phyloP scores from a whole-genome alignment of 2,329 filamentous ascomycete genomes.

The Aspergillus spinulosporus region DNA sequence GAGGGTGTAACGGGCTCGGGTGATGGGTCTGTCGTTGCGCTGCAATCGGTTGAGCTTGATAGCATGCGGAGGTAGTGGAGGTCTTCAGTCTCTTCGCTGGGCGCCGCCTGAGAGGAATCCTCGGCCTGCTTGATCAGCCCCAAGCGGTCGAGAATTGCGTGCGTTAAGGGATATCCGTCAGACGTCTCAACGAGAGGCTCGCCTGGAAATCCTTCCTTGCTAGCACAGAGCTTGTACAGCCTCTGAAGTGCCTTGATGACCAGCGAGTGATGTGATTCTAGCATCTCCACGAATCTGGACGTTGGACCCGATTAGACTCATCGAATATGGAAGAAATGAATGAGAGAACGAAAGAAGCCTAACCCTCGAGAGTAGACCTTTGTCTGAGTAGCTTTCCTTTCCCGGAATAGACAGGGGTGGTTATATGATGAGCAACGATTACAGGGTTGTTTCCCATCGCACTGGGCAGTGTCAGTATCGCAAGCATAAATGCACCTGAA shows the following conservation, averaged over 20 bases:
- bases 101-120: conserved; percentile 38
- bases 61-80: conserved; percentile 39
- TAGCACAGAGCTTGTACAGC: conserved; percentile 44
- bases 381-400: conserved; percentile 46
- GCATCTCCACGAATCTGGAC: conserved; percentile 46
- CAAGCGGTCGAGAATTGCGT: conserved; percentile 45
- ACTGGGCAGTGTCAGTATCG: conserved; percentile 31
- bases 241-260: conserved; percentile 46
- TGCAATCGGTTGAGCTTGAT: conserved; percentile 39
- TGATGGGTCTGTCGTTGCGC: conserved; percentile 42
- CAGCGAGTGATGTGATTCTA: conserved; percentile 46
- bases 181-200: conserved; percentile 42
- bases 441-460: conserved; percentile 48
- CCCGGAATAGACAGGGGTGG: conserved; percentile 46
- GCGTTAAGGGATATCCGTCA: conserved; percentile 44
- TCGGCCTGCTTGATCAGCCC: conserved; percentile 47
- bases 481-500: background rate
- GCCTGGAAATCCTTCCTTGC: conserved; percentile 46
- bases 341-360: conserved; percentile 13
- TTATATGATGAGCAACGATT: conserved; percentile 47
- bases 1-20: conserved; percentile 38
- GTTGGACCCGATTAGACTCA: conserved; percentile 6
- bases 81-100: conserved; percentile 36
- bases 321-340: background rate
- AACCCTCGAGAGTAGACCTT: conserved; percentile 48